Percentiles rank a stretch among this genome's conserved stretches.
phyloP scores from a whole-genome alignment of 768 basidiomycete species.

The Tricholoma saponaceum region DNA sequence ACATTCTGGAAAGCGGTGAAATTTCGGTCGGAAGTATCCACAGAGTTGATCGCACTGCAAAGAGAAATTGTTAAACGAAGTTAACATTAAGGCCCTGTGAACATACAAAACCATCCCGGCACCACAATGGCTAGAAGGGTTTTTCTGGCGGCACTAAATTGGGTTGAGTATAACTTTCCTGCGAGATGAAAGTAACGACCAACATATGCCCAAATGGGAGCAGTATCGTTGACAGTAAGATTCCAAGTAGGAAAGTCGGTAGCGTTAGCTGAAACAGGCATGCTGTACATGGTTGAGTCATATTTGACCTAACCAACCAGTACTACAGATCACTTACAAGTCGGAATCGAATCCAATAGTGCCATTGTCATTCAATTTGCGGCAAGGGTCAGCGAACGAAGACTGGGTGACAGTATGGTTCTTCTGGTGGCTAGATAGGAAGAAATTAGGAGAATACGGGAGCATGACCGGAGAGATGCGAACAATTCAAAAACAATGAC shows the following conservation, averaged over 20 bases:
- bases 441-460: constrained; percentile 1
- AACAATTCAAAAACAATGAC: constrained; percentile 59
- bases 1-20: constrained; percentile 55
- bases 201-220: constrained; percentile 56
- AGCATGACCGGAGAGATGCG: constrained; percentile 13
- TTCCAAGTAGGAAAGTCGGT: constrained; percentile 53
- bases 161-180: constrained; percentile 3
- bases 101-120: constrained; percentile 53
- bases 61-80: background rate
- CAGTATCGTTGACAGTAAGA: constrained; percentile 53
- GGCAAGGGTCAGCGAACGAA: constrained; percentile 57
- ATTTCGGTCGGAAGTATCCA: constrained; percentile 43
- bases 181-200: constrained; percentile 12
- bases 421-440: constrained; percentile 47
- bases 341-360: constrained; percentile 51
- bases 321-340: constrained; percentile 37
- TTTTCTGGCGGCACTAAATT: constrained; percentile 37
- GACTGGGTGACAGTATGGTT: constrained; percentile 68
- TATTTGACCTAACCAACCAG: no score
- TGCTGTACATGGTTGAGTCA: constrained; percentile 15
- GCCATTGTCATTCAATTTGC: constrained; percentile 34
- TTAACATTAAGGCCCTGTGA: background rate
- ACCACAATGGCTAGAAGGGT: constrained; percentile 40
- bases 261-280: constrained; percentile 36
- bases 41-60: constrained; percentile 51